These are phyloP conservation scores for Yarrowia phangngaensis DNA, from an alignment of 805 yeast species.

Conservation along the genomic window DNA sequence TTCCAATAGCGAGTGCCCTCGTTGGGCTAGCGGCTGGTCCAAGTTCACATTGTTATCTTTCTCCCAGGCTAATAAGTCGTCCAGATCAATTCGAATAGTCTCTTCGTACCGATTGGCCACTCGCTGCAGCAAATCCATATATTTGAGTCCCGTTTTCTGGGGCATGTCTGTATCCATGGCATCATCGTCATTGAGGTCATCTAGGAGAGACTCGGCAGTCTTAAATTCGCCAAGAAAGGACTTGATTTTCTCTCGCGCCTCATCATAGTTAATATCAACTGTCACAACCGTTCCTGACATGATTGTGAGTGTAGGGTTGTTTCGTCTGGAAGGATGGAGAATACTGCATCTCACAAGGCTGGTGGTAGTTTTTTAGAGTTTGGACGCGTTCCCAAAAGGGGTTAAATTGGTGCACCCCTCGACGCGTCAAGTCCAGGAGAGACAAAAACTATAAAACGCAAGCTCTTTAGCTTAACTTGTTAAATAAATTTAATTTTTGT, in stretches of 20 bases:
- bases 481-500: too few species aligned
- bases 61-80: conserved; percentile 75
- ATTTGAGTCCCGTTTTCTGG: conserved; percentile 46
- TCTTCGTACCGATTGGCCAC: conserved; percentile 79
- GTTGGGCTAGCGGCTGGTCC: conserved; percentile 32
- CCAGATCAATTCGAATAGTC: conserved; percentile 69
- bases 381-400: conserved; percentile 17
- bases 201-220: conserved; percentile 38
- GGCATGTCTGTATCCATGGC: conserved; percentile 27
- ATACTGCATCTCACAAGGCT: conserved; percentile 13
- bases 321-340: too few species aligned
- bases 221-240: conserved; percentile 70
- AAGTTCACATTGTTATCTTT: conserved; percentile 42
- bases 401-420: too few species aligned
- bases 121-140: conserved; percentile 66
- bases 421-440: too few species aligned
- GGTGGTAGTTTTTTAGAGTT: conserved; percentile 7
- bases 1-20: conserved; percentile 47
- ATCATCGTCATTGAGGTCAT: conserved; percentile 35
- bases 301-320: too few species aligned
- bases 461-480: too few species aligned
- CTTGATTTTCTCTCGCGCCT: conserved; percentile 52
- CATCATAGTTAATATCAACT: conserved; percentile 68
- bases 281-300: too few species aligned
- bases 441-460: too few species aligned